phyloP scores from a whole-genome alignment of 345 rosid species.

The Combretum micranthum region DNA sequence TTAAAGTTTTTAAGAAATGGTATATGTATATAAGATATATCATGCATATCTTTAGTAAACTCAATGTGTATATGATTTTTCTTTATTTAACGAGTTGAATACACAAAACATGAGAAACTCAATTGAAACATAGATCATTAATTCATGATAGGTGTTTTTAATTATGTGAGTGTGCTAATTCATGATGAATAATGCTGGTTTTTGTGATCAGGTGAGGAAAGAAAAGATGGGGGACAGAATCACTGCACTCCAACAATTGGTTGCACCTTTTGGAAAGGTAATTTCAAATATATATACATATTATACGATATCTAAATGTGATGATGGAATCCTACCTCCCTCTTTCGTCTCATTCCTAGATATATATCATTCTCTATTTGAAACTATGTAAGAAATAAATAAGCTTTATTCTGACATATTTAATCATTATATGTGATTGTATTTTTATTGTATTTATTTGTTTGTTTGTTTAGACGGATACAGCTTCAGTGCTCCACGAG shows the following conservation, averaged over 20 bases:
- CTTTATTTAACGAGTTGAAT: too few relatives aligned
- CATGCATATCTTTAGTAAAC: too few relatives aligned
- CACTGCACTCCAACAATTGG: slow-evolving; percentile 99
- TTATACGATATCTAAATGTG: too few relatives aligned
- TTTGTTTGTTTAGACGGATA: slow-evolving; percentile 67
- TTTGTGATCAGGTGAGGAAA: slow-evolving; percentile 71
- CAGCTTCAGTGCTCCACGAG: slow-evolving; percentile 99
- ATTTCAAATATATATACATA: slow-evolving; percentile 2
- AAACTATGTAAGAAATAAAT: background rate
- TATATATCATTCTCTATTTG: slow-evolving; percentile 8
- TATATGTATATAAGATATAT: too few relatives aligned
- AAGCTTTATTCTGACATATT: background rate
- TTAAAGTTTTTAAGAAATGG: too few relatives aligned
- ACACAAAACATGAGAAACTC: too few relatives aligned
- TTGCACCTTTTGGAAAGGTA: slow-evolving; percentile 99
- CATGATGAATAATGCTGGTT: background rate
- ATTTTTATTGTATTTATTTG: background rate
- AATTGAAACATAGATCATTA: background rate
- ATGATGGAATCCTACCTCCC: background rate
- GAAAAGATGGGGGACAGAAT: slow-evolving; percentile 99
- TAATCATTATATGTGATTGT: background rate
- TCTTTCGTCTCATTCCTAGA: background rate
- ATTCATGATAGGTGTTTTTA: too few relatives aligned
- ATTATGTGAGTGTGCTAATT: too few relatives aligned
- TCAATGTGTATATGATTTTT: too few relatives aligned